Evolutionary conservation across 768 basidiomycete species (phyloP), one percentile per base, ranked within the genome.

Genomic region (Tricholoma hemisulphureum): DNA sequence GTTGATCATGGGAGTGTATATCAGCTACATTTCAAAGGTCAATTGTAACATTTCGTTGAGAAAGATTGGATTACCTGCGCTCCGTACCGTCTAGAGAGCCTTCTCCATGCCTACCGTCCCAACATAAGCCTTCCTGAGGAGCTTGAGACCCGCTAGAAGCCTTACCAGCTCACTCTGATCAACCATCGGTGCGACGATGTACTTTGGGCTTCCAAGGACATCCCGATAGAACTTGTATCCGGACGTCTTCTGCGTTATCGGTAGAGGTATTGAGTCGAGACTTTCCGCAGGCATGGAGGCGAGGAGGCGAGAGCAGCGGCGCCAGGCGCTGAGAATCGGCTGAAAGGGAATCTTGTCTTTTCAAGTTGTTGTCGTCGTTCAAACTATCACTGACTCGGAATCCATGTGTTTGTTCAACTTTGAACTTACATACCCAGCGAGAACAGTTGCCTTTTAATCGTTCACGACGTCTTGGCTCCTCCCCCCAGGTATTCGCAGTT

Each of bases 1-100:
- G 61, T 96, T 93, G 65, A 99, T 97, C 97, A 99, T 99, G 16
- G 97, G 97, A 0, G 95, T 95, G 68, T 97, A 98, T n/a, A 85
- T 82, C 20, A 98, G 81, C 85, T 95, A 66, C 35, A 49, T 48
- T 48, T n/a, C 37, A 52, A 54, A 49, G 45, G 39, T 53, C 9
- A 39, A 18, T n/a, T 32, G 26, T 31, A 24, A 16, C 43, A 5
- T 35, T 29, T 26, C 23, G n/a, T 39, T 31, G 11, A 51, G 4
- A 32, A 58, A 8, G 21, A 8, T 32, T 18, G 31, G 41, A 46
- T 63, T 56, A 90, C 91, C 72, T 93, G 85, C 28, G 88, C 89
- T 26, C 92, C 92, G 67, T 95, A 91, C 57, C 85, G 77, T 57
- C 95, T 80, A 6, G 91, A 90, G 23, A 98, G 76, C 57, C 83